Evolutionary conservation across 2,329 filamentous ascomycete species (phyloP).

Genomic region (Ceratocystis cacaofunesta): DNA sequence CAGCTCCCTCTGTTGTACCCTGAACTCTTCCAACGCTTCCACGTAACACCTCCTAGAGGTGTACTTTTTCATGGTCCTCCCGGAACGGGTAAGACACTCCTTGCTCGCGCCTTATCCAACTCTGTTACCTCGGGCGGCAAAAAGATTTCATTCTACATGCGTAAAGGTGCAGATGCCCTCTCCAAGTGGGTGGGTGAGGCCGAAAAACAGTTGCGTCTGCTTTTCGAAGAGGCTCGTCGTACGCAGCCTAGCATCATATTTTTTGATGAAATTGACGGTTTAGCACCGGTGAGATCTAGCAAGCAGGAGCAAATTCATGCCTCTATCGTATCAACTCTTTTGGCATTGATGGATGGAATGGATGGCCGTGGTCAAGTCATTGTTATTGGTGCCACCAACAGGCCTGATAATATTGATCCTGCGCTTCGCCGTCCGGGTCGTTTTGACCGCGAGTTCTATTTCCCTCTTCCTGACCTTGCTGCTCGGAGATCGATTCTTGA

Average conservation of each 20-base stretch:
- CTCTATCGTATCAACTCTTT: conserved; percentile 87
- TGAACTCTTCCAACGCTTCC: conserved; percentile 79
- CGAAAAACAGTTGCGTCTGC: conserved; percentile 78
- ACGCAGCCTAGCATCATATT: conserved; percentile 98
- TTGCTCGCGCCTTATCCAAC: conserved; percentile 82
- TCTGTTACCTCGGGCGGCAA: conserved; percentile 76
- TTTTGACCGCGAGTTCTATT: conserved; percentile 97
- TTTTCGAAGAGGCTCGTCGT: conserved; percentile 91
- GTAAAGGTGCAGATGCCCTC: conserved; percentile 90
- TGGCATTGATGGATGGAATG: conserved; percentile 95
- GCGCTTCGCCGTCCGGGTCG: conserved; percentile 86
- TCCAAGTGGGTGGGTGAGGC: conserved; percentile 99
- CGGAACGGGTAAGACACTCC: conserved; percentile 93
- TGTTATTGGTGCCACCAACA: conserved; percentile 95
- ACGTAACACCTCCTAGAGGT: conserved; percentile 85
- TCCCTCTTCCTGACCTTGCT: conserved; percentile 71
- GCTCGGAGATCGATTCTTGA: conserved; percentile 77
- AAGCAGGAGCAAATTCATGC: conserved; percentile 98
- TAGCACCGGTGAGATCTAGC: conserved; percentile 89
- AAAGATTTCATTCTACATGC: conserved; percentile 99
- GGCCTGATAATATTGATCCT: conserved; percentile 90
- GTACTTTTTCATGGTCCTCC: conserved; percentile 95
- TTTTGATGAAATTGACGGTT: conserved; percentile 85
- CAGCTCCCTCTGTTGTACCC: conserved; percentile 86
- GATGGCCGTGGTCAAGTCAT: conserved; percentile 96